phyloP scores from a whole-genome alignment of 192 early-diverging fungal species.

The Linnemannia elongata region DNA sequence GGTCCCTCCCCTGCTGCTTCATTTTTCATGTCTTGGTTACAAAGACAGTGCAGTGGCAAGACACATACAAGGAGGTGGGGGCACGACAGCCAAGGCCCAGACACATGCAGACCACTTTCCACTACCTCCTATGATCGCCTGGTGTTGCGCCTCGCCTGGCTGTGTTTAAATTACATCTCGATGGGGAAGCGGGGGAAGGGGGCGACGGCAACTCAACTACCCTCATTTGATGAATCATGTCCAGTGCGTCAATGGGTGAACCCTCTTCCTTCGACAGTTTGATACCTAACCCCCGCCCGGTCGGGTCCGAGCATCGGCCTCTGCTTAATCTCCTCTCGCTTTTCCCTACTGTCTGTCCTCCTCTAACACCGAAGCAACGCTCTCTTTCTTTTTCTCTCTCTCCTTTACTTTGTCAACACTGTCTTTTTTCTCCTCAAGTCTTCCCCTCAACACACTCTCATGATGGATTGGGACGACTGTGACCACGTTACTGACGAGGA shows the following conservation, averaged over 20 bases:
- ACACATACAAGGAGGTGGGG: neutral
- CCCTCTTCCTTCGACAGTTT: neutral
- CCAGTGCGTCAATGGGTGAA: neutral
- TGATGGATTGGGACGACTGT: neutral
- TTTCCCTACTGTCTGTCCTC: neutral
- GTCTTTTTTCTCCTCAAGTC: neutral
- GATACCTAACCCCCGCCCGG: neutral
- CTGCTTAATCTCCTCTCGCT: neutral
- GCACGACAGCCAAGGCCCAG: neutral
- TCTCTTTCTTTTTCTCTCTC: neutral
- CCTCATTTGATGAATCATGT: neutral
- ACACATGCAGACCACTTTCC: neutral
- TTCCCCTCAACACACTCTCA: neutral
- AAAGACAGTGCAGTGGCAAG: neutral
- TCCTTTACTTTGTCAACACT: neutral
- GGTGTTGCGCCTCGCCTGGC: neutral
- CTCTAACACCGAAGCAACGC: neutral
- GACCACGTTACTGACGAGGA: neutral
- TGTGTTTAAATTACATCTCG: slow-evolving; percentile 7
- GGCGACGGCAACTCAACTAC: neutral
- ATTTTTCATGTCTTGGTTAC: neutral
- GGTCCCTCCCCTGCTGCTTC: neutral
- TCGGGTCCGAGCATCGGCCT: slow-evolving; percentile 3
- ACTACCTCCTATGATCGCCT: neutral
- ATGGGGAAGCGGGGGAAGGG: neutral